Evolutionary conservation across 805 yeast species (phyloP).

Genomic region (Torulaspora indica): DNA sequence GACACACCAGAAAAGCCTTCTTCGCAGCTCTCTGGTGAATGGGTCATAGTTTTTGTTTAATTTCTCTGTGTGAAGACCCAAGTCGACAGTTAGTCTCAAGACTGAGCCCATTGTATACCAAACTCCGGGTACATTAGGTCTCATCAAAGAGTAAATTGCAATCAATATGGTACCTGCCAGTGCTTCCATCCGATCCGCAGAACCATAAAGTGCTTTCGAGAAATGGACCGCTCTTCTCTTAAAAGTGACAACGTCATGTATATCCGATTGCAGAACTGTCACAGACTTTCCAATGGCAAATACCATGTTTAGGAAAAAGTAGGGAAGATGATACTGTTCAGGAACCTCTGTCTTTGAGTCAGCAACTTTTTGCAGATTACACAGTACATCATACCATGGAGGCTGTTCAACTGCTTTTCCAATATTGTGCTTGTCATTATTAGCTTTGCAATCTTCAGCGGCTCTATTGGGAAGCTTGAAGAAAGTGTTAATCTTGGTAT

Average conservation of each 20-base stretch:
- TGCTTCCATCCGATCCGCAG: slow-evolving; percentile 60
- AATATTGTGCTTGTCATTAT: slow-evolving; percentile 6
- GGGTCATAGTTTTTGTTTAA: slow-evolving; percentile 43
- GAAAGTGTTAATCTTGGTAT: slow-evolving; percentile 43
- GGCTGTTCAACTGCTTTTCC: neutral
- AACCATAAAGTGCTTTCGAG: slow-evolving; percentile 52
- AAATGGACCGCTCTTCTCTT: slow-evolving; percentile 59
- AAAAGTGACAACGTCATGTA: slow-evolving; percentile 63
- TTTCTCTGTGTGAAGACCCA: slow-evolving; percentile 75
- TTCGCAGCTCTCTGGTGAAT: slow-evolving; percentile 59
- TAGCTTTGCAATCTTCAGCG: neutral
- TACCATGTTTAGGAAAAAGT: slow-evolving; percentile 68
- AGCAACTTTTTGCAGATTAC: slow-evolving; percentile 31
- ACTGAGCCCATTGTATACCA: slow-evolving; percentile 88
- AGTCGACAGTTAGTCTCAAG: slow-evolving; percentile 70
- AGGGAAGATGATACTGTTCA: slow-evolving; percentile 43
- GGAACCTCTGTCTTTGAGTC: slow-evolving; percentile 45
- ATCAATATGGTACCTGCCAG: slow-evolving; percentile 67
- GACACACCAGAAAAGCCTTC: slow-evolving; percentile 84
- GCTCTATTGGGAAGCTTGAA: slow-evolving; percentile 25
- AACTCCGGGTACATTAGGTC: slow-evolving; percentile 88
- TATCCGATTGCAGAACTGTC: slow-evolving; percentile 62
- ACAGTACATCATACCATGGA: slow-evolving; percentile 42
- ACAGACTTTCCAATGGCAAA: slow-evolving; percentile 79
- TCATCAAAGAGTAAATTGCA: slow-evolving; percentile 72